A percentile compares a stretch with the other conserved stretches of the same genome.
Evolutionary conservation across 2,329 filamentous ascomycete genomes (phyloP).

Genomic region (Colletotrichum sp.): DNA sequence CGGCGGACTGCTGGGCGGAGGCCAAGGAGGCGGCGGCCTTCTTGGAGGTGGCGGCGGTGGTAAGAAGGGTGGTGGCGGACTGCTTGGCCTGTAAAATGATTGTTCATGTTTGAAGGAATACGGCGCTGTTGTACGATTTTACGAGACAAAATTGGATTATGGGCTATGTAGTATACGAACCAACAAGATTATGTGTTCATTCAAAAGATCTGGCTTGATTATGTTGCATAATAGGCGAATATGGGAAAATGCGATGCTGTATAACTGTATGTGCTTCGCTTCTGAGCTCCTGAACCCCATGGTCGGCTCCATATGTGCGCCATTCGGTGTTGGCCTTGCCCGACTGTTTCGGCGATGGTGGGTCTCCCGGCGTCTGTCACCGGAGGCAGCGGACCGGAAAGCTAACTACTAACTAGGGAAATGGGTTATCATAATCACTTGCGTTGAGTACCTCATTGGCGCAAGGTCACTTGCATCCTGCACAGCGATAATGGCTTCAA

Average conservation of each 20-base stretch:
- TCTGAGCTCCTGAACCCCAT: not conserved
- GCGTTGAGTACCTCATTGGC: not conserved
- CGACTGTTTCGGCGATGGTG: not conserved
- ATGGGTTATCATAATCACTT: too few relatives aligned
- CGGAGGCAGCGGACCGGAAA: not conserved
- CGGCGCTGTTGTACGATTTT: not conserved
- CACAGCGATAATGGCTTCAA: not conserved
- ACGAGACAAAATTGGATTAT: not conserved
- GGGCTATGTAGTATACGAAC: not conserved
- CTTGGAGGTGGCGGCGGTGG: not conserved
- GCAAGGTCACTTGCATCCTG: not conserved
- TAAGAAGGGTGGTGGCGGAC: not conserved
- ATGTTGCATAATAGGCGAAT: too few relatives aligned
- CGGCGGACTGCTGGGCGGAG: not conserved
- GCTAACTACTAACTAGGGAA: not conserved
- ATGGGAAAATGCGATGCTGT: too few relatives aligned
- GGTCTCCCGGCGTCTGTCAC: not conserved
- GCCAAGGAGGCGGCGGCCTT: not conserved
- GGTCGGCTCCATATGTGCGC: rapidly evolving
- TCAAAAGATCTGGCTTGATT: too few relatives aligned
- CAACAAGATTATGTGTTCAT: not conserved
- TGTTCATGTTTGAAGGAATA: rapidly evolving
- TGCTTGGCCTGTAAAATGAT: not conserved
- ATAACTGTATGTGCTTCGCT: not conserved
- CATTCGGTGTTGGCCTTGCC: rapidly evolving